phyloP scores from a whole-genome alignment of 306 rosid species.

The Cicer yamashitae region DNA sequence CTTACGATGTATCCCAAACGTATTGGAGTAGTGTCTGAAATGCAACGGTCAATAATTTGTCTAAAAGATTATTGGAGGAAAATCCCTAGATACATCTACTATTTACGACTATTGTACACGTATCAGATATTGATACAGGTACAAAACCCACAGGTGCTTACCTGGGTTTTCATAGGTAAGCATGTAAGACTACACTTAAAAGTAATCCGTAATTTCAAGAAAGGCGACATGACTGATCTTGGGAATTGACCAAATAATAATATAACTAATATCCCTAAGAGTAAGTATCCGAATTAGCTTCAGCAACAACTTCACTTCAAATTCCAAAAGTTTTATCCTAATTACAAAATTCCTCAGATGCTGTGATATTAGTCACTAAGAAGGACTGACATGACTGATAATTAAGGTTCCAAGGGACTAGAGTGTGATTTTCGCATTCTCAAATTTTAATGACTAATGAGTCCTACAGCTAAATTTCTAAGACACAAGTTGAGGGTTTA shows the following conservation, averaged over 20 bases:
- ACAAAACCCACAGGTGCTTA: not conserved
- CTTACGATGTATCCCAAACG: not conserved
- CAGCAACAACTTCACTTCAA: not conserved
- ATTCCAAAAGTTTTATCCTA: not conserved
- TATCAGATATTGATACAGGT: not conserved
- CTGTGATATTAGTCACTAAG: not conserved
- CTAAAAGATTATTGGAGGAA: not conserved
- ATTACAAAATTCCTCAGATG: not conserved
- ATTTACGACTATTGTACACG: not conserved
- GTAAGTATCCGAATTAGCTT: not conserved
- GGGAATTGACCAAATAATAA: not conserved
- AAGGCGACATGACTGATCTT: not conserved
- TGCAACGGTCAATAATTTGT: not conserved
- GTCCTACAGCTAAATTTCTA: not conserved
- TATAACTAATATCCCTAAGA: not conserved
- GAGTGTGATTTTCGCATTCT: not conserved
- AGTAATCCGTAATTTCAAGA: slow-evolving; percentile 11
- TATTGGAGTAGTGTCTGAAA: not conserved
- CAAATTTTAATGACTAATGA: slow-evolving; percentile 1
- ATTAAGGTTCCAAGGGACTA: not conserved
- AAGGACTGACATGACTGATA: slow-evolving; percentile 2
- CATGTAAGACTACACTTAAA: not conserved
- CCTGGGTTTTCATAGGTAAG: not conserved
- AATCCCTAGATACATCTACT: not conserved
- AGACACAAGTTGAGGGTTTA: not conserved